phyloP scores from a whole-genome alignment of 768 basidiomycete species.

The Calocera viscosa region DNA sequence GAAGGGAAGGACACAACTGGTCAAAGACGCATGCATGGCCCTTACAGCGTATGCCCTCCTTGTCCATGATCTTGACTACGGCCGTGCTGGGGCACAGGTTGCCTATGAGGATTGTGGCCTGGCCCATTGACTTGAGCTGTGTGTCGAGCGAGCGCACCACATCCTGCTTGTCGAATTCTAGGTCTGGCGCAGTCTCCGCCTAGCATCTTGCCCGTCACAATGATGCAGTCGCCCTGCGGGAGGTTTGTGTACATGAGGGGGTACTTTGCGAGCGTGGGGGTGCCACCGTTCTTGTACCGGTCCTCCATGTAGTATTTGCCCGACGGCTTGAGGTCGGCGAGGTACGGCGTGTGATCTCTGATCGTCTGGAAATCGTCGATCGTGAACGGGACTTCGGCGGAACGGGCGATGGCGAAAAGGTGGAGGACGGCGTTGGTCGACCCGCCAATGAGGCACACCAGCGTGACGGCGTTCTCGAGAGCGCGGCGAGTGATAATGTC shows the following conservation, averaged over 20 bases:
- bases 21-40: slow-evolving; percentile 28
- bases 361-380: slow-evolving; percentile 82
- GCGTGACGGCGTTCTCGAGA: slow-evolving; percentile 73
- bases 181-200: slow-evolving; percentile 63
- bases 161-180: slow-evolving; percentile 60
- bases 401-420: slow-evolving; percentile 70
- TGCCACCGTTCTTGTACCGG: slow-evolving; percentile 71
- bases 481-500: slow-evolving; percentile 57
- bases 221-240: slow-evolving; percentile 71
- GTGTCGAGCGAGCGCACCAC: slow-evolving; percentile 58
- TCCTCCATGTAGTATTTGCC: slow-evolving; percentile 87
- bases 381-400: slow-evolving; percentile 56
- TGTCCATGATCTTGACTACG: slow-evolving; percentile 91
- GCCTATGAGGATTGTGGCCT: slow-evolving; percentile 77
- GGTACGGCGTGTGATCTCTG: slow-evolving; percentile 65
- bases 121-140: slow-evolving; percentile 79
- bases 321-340: slow-evolving; percentile 77
- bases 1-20: neutral
- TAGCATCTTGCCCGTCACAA: slow-evolving; percentile 83
- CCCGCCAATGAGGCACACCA: slow-evolving; percentile 69
- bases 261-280: slow-evolving; percentile 75
- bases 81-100: slow-evolving; percentile 76
- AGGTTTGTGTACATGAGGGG: slow-evolving; percentile 63
- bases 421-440: slow-evolving; percentile 84
- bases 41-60: slow-evolving; percentile 77